phyloP scores from a whole-genome alignment of 2,329 filamentous ascomycete species.

The Scytalidium lignicola region DNA sequence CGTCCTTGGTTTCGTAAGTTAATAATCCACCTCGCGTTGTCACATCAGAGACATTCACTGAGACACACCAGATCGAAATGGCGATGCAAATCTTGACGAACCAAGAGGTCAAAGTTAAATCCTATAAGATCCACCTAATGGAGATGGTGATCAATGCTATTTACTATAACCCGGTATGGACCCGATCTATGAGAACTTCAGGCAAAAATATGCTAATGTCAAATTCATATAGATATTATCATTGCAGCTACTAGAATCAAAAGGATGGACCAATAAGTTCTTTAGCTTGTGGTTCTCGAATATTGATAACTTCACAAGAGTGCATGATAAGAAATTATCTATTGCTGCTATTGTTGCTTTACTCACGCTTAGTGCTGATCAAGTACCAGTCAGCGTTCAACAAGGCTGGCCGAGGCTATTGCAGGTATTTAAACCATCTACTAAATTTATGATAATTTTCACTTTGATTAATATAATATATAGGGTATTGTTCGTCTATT shows the following conservation, averaged over 20 bases:
- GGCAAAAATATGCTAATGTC: conserved; percentile 1
- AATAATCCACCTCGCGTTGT: not conserved
- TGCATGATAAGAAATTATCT: conserved; percentile 98
- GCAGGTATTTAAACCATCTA: conserved; percentile 33
- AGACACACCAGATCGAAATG: conserved; percentile 55
- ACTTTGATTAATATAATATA: conserved; percentile 3
- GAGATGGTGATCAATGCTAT: conserved; percentile 98
- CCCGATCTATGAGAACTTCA: not conserved
- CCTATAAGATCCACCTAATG: conserved; percentile 93
- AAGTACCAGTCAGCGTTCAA: conserved; percentile 88
- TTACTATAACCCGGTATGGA: conserved; percentile 78
- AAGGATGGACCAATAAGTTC: conserved; percentile 97
- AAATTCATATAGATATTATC: conserved; percentile 48
- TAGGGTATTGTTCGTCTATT: conserved; percentile 82
- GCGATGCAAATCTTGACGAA: conserved; percentile 77
- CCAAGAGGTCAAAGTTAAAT: conserved; percentile 80
- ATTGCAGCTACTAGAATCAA: conserved; percentile 81
- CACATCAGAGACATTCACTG: conserved; percentile 5
- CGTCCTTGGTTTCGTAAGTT: conserved; percentile 66
- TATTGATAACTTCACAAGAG: conserved; percentile 87
- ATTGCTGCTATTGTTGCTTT: conserved; percentile 89
- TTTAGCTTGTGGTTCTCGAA: conserved; percentile 97
- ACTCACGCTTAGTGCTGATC: conserved; percentile 70
- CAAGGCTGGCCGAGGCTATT: conserved; percentile 92
- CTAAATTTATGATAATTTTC: not conserved